phyloP scores from a whole-genome alignment of 2,329 filamentous ascomycete genomes.

The Colletotrichum incanum region DNA sequence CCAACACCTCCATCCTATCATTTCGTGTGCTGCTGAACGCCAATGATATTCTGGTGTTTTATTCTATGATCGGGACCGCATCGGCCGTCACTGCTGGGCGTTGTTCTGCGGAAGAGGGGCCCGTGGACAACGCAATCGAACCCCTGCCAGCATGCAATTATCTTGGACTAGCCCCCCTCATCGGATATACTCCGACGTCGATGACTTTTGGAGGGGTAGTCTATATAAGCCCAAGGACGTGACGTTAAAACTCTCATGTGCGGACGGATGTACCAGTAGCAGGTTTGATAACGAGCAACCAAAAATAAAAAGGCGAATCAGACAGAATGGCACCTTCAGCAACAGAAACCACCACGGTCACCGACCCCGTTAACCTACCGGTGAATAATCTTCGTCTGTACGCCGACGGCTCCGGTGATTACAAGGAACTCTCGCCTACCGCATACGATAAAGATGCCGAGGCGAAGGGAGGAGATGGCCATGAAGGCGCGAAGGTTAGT shows the following conservation, averaged over 20 bases:
- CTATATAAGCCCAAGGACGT: constrained; percentile 33
- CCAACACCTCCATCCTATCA: constrained; percentile 14
- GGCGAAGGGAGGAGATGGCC: constrained; percentile 45
- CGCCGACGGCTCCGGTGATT: constrained; percentile 45
- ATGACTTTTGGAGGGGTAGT: constrained; percentile 16
- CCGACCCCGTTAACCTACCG: constrained; percentile 41
- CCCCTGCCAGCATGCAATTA: constrained; percentile 60
- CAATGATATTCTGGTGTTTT: constrained; percentile 14
- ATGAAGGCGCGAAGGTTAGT: constrained; percentile 44
- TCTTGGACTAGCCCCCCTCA: constrained; percentile 21
- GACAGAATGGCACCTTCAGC: constrained; percentile 54
- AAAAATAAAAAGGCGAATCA: background rate
- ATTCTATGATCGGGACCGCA: constrained; percentile 21
- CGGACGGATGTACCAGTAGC: background rate
- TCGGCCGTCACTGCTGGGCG: constrained; percentile 8
- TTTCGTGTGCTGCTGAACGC: constrained; percentile 10
- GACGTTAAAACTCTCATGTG: background rate
- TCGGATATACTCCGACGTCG: constrained; percentile 29
- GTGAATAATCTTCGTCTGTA: constrained; percentile 55
- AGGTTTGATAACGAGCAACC: background rate
- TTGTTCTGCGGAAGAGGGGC: background rate
- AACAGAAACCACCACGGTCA: constrained; percentile 49
- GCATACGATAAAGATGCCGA: constrained; percentile 50
- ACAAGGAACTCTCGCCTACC: constrained; percentile 51
- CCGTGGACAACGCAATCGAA: constrained; percentile 61